Evolutionary conservation across 2,329 filamentous ascomycete species (phyloP).

Genomic region (Chaetomium sp.): DNA sequence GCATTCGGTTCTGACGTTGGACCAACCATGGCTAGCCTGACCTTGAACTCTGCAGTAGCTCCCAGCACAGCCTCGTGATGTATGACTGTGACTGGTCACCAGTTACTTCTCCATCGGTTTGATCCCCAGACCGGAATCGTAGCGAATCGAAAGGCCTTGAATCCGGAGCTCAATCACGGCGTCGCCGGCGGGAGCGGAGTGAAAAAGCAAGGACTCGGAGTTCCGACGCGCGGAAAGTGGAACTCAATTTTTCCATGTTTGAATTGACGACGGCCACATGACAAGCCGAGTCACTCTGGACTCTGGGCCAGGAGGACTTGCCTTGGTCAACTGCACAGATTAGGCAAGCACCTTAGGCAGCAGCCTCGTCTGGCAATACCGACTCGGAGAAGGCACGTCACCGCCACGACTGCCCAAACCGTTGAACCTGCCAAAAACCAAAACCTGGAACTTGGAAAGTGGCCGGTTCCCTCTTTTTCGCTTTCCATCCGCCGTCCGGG

Average conservation of each 20-base stretch:
- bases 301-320: not conserved
- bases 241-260: not conserved
- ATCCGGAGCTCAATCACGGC: constrained; percentile 21
- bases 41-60: constrained; percentile 8
- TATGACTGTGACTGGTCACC: constrained; percentile 22
- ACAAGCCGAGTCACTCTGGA: not conserved
- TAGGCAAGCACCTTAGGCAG: constrained; percentile 21
- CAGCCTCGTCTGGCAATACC: constrained; percentile 9
- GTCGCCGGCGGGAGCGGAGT: constrained; percentile 22
- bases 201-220: constrained; percentile 3
- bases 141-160: constrained; percentile 20
- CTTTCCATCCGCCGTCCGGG: not conserved
- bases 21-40: constrained; percentile 21
- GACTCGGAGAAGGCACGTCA: constrained; percentile 8
- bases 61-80: constrained; percentile 33
- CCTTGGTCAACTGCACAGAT: not conserved
- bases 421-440: not conserved
- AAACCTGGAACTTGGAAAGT: too few relatives aligned
- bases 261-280: not conserved
- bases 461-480: not conserved
- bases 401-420: not conserved
- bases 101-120: constrained; percentile 7
- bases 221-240: not conserved
- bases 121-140: constrained; percentile 5
- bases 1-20: constrained; percentile 17